phyloP scores from a whole-genome alignment of 2,329 filamentous ascomycete species.

The Plectosphaerella plurivora region DNA sequence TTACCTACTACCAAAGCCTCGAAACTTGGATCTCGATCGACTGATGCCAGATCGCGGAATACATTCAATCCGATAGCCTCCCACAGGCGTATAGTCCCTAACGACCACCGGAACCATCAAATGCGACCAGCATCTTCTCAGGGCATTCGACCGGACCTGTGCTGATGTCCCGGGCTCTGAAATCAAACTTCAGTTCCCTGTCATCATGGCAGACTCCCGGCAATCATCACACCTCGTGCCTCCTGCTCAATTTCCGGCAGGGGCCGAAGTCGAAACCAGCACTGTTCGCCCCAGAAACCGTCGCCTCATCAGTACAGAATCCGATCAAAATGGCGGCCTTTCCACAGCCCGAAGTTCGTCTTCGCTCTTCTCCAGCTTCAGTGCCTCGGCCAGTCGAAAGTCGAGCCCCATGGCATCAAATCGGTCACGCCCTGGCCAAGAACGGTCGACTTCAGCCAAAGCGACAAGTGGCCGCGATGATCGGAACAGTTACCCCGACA shows the following conservation, averaged over 20 bases:
- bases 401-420: slow-evolving; percentile 45
- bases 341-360: slow-evolving; percentile 18
- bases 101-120: no score
- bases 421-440: slow-evolving; percentile 22
- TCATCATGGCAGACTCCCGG: slow-evolving; percentile 12
- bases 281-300: slow-evolving; percentile 47
- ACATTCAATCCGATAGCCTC: no score
- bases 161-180: background rate
- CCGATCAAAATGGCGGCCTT: slow-evolving; percentile 17
- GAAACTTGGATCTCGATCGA: no score
- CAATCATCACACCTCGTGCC: slow-evolving; percentile 37
- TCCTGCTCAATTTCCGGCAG: slow-evolving; percentile 27
- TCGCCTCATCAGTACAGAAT: slow-evolving; percentile 30
- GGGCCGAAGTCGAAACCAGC: slow-evolving; percentile 33
- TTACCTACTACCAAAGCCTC: no score
- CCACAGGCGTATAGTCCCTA: no score
- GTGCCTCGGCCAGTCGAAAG: slow-evolving; percentile 34
- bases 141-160: background rate
- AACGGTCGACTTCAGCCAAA: slow-evolving; percentile 16
- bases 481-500: background rate
- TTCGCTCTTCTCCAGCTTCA: slow-evolving; percentile 20
- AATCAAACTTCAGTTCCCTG: background rate
- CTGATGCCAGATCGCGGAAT: no score
- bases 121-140: background rate
- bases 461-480: background rate